Percentiles rank a stretch among this genome's conserved stretches.
phyloP scores from a whole-genome alignment of 805 yeast genomes.

The Ogataea pilisensis region DNA sequence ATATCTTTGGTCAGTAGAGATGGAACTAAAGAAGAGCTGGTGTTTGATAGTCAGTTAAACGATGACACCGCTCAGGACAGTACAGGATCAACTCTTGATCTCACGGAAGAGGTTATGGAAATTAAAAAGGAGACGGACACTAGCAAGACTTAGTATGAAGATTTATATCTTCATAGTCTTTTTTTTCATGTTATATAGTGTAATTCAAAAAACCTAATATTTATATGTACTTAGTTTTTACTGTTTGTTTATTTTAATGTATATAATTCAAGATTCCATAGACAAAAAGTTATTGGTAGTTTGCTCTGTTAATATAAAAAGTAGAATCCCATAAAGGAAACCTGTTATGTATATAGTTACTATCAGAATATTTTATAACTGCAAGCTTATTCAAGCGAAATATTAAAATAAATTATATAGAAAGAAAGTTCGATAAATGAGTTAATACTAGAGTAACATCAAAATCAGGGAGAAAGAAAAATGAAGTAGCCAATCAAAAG shows the following conservation, averaged over 20 bases:
- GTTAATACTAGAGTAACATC: neutral
- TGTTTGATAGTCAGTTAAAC: neutral
- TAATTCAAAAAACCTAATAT: neutral
- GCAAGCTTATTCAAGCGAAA: too few species aligned
- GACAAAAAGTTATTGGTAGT: too few species aligned
- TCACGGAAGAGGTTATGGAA: neutral
- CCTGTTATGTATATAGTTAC: too few species aligned
- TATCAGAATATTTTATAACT: too few species aligned
- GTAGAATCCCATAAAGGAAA: too few species aligned
- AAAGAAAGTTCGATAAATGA: neutral
- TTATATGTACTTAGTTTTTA: too few species aligned
- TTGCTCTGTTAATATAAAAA: too few species aligned
- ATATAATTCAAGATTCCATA: too few species aligned
- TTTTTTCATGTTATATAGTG: neutral
- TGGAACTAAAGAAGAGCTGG: conserved; percentile 6
- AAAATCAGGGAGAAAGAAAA: neutral
- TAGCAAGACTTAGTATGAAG: neutral
- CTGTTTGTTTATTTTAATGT: too few species aligned
- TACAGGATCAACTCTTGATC: neutral
- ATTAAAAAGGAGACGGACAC: neutral
- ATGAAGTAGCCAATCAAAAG: neutral
- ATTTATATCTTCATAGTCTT: too few species aligned
- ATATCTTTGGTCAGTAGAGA: conserved; percentile 10
- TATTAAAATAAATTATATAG: too few species aligned
- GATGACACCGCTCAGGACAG: neutral